Conservation (phyloP, 2,329 filamentous ascomycete species). For the Aureobasidium leucospermi region DNA sequence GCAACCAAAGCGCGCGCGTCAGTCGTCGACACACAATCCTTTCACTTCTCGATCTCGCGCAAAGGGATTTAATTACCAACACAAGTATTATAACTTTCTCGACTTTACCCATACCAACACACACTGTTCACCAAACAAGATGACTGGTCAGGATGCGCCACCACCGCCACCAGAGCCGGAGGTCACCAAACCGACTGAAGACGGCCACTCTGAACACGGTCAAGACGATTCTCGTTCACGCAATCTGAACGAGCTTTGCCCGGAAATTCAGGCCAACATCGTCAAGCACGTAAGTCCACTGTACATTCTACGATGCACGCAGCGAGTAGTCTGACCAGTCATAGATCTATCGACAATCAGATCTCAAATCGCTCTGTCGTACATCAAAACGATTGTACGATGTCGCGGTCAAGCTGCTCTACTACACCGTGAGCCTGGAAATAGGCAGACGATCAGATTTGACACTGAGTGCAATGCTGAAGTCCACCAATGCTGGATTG, state of each 20-base stretch:
- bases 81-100: background rate
- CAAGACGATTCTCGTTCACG: too few relatives aligned
- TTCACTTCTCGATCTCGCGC: background rate
- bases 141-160: background rate
- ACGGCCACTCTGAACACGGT: background rate
- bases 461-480: conserved; percentile 39
- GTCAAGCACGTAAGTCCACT: conserved; percentile 1
- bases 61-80: background rate
- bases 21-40: background rate
- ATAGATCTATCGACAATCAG: conserved; percentile 39
- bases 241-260: background rate
- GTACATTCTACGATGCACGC: background rate
- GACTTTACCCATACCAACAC: background rate
- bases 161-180: background rate
- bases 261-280: background rate
- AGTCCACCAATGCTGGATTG: conserved; percentile 41
- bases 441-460: conserved; percentile 38
- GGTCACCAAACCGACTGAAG: background rate
- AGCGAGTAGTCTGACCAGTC: background rate
- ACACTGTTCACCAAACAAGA: background rate
- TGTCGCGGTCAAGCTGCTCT: conserved; percentile 39
- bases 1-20: conserved; percentile 8
- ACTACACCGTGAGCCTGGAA: conserved; percentile 40
- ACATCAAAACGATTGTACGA: conserved; percentile 40
- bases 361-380: conserved; percentile 42